phyloP scores from a whole-genome alignment of 2,329 filamentous ascomycete species.

The Colletotrichum navitas region DNA sequence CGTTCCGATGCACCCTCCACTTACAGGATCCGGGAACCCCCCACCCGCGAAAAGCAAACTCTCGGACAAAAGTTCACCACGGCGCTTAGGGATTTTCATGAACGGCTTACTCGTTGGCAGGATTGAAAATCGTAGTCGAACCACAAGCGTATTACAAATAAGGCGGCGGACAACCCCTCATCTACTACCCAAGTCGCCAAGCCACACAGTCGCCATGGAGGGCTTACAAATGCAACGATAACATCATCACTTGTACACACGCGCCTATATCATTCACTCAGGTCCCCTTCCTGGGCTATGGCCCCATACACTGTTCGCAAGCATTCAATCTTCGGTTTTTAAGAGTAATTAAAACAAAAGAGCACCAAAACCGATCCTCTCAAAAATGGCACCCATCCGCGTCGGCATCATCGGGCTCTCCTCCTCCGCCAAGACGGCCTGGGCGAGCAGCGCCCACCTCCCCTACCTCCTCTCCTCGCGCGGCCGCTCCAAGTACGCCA shows the following conservation, averaged over 20 bases:
- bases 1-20: not conserved
- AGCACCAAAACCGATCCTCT: not conserved
- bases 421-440: constrained; percentile 62
- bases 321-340: not conserved
- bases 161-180: not conserved
- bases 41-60: not conserved
- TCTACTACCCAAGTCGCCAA: not conserved
- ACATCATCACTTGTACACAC: constrained; percentile 2
- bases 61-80: not conserved
- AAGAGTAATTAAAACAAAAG: not conserved
- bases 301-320: not conserved
- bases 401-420: constrained; percentile 71
- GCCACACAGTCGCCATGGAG: not conserved
- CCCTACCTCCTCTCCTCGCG: constrained; percentile 67
- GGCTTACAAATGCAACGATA: constrained; percentile 20
- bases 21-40: not conserved
- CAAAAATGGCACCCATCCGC: constrained; percentile 55
- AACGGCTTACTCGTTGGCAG: not conserved
- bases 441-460: constrained; percentile 69
- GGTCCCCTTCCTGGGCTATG: not conserved
- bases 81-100: not conserved
- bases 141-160: constrained; percentile 9
- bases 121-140: not conserved
- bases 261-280: not conserved
- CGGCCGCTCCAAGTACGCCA: constrained; percentile 57